Conservation (phyloP, 2,329 filamentous ascomycete species). For the Nothophaeocryptopus gaeumannii region DNA sequence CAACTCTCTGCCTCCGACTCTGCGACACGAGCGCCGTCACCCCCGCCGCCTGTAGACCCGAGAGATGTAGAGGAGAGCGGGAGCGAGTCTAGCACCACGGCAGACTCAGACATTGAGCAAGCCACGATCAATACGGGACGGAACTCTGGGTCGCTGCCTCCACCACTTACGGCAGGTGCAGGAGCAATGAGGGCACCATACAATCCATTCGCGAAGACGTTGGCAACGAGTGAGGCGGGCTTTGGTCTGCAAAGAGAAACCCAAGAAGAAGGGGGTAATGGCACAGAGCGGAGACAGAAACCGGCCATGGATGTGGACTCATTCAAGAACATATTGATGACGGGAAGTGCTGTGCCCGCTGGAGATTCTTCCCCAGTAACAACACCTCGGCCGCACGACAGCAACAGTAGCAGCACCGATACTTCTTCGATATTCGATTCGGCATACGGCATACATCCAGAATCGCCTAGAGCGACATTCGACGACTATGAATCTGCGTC, state of each 20-base stretch:
- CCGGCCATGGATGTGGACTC: slow-evolving; percentile 67
- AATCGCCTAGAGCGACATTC: slow-evolving; percentile 56
- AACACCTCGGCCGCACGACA: slow-evolving; percentile 26
- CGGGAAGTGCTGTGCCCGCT: slow-evolving; percentile 53
- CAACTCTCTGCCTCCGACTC: slow-evolving; percentile 17
- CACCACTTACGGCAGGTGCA: slow-evolving; percentile 5
- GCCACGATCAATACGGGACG: slow-evolving; percentile 23
- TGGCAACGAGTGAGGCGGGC: slow-evolving; percentile 30
- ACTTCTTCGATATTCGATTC: slow-evolving; percentile 55
- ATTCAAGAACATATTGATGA: slow-evolving; percentile 71
- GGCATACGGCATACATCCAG: slow-evolving; percentile 40
- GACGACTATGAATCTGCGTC: slow-evolving; percentile 41
- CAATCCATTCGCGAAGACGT: slow-evolving; percentile 36
- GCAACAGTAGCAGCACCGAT: slow-evolving; percentile 54
- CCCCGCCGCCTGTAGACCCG: slow-evolving; percentile 14
- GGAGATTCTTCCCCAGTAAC: slow-evolving; percentile 12
- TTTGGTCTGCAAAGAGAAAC: slow-evolving; percentile 4
- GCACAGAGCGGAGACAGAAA: slow-evolving; percentile 19
- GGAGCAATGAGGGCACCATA: slow-evolving; percentile 26
- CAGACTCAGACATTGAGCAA: slow-evolving; percentile 22
- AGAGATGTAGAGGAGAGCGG: slow-evolving; percentile 21
- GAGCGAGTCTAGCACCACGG: slow-evolving; percentile 20
- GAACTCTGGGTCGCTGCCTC: slow-evolving; percentile 21
- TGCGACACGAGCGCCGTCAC: slow-evolving; percentile 15
- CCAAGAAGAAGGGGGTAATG: slow-evolving; percentile 10